These are phyloP conservation scores for Acanthamoeba healyi DNA, from an alignment of 208 protist genomes.

Conservation along the genomic window DNA sequence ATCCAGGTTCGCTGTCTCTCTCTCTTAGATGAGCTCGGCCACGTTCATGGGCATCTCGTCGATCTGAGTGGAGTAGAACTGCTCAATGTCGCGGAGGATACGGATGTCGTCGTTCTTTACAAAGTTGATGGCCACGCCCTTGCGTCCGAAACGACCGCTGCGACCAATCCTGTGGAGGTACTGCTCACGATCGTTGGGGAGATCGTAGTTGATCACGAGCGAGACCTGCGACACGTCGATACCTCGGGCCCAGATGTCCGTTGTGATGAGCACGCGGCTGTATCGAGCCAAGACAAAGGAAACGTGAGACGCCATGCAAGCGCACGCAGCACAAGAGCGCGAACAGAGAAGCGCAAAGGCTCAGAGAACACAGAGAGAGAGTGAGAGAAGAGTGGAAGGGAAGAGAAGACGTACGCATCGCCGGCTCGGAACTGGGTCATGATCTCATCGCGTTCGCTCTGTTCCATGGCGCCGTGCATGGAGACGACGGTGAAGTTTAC, in stretches of 20 bases:
- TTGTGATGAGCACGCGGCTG: conserved; percentile 97
- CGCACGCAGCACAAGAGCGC: not conserved
- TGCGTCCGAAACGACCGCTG: conserved; percentile 97
- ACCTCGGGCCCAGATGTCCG: conserved; percentile 96
- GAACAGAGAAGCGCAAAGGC: not conserved
- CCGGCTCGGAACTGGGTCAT: conserved; percentile 98
- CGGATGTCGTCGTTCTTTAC: conserved; percentile 97
- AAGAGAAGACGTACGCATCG: conserved; percentile 52
- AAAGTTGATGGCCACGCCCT: conserved; percentile 99
- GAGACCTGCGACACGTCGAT: conserved; percentile 99
- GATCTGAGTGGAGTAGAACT: conserved; percentile 99
- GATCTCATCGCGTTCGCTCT: conserved; percentile 97
- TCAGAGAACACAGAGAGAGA: conserved; percentile 30
- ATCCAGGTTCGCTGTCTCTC: no score
- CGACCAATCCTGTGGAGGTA: conserved; percentile 95
- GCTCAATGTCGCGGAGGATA: conserved; percentile 97
- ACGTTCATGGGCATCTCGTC: conserved; percentile 99
- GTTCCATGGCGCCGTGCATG: conserved; percentile 98
- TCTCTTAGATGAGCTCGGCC: conserved; percentile 52
- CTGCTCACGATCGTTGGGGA: conserved; percentile 98
- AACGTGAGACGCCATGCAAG: not conserved
- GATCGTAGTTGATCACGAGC: conserved; percentile 99
- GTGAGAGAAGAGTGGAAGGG: conserved; percentile 57
- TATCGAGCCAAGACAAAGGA: not conserved
- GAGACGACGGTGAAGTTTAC: conserved; percentile 96